Evolutionary conservation across 495 filamentous ascomycete species (phyloP), one percentile per base, ranked within the genome.

Genomic region (Podospora bellae-mahoneyi): DNA sequence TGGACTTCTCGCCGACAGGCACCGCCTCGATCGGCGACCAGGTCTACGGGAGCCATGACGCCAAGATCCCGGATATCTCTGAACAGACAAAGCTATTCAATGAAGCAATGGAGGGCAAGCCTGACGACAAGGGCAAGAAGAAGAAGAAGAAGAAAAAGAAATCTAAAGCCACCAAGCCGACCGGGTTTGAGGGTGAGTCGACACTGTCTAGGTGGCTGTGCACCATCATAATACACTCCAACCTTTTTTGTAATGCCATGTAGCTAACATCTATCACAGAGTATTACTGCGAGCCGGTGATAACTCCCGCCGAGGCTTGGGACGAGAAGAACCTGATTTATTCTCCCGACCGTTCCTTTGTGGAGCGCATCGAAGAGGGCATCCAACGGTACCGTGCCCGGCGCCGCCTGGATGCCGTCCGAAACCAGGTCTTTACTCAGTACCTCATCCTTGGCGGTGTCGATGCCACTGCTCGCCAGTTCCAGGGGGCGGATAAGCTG

Each of bases 371-470:
- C 19, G 90, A 98, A 75, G 88, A 87, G 67, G 95, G 91, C 54
- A 89, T 98, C 39, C 89, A 92, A 67, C 90, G 92, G 9, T 99
- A 88, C 81, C 83, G 88, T 67, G 81, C 84, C 56, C 89, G 87
- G 54, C 91, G 93, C 27, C 92, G 90, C 65, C 83, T 97, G 64
- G 86, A 92, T 65, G 74, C 79, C 13, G 76, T 83, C 3, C 85
- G 87, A 64, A 78, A 84, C 26, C 80, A 83, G 32, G 74, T 95
- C 27, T 96, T 99, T 80, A 82, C 85, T 66, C 90, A 89, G 65
- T 97, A 94, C 71, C 83, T 98, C 27, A 77, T 84, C 27, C 91
- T 92, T 39, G 95, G 95, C n/a, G 96, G 96, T 9, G 84, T 98
- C 48, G 87, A 90, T 32, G 71, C 84, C 18, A 84, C 83, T 0